Percentiles rank a stretch among this genome's conserved stretches.
These are phyloP conservation scores for Amaranthus hypochondriacus DNA, from an alignment of 148 eudicot species.

Conservation along the genomic window DNA sequence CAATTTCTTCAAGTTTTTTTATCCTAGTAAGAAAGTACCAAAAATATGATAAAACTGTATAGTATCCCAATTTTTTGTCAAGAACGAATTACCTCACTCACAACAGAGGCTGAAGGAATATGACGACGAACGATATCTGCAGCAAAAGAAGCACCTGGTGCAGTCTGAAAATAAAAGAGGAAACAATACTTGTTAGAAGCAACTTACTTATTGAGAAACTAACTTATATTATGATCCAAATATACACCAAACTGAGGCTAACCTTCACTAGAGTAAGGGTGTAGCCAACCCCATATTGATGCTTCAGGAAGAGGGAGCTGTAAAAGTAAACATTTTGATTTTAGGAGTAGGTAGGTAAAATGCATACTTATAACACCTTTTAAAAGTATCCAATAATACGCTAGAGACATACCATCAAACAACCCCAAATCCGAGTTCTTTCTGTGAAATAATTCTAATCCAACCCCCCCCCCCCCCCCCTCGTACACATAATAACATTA, in stretches of 20 bases:
- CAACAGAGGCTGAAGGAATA: conserved; percentile 83
- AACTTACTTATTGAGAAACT: conserved; percentile 13
- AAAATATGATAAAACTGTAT: not conserved
- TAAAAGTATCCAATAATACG: not conserved
- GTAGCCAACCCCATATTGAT: conserved; percentile 95
- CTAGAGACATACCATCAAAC: not conserved
- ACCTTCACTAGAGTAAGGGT: conserved; percentile 98
- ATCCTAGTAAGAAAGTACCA: not conserved
- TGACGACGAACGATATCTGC: conserved; percentile 81
- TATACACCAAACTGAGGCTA: conserved; percentile 14
- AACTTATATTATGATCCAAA: conserved; percentile 6
- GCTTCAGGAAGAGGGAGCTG: conserved; percentile 97
- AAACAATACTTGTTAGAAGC: conserved; percentile 9
- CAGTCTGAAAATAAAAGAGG: conserved; percentile 41
- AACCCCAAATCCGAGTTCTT: not conserved
- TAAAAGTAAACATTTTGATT: conserved; percentile 15
- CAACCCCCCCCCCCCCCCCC: not conserved
- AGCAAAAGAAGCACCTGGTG: conserved; percentile 75
- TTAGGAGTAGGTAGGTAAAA: conserved; percentile 7
- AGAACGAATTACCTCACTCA: conserved; percentile 67
- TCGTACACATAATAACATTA: not conserved
- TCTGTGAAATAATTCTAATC: not conserved
- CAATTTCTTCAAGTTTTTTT: not conserved
- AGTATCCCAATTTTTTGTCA: not conserved
- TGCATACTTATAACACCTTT: not conserved